phyloP scores from a whole-genome alignment of 495 filamentous ascomycete species.

The Aspergillus ellipticus region DNA sequence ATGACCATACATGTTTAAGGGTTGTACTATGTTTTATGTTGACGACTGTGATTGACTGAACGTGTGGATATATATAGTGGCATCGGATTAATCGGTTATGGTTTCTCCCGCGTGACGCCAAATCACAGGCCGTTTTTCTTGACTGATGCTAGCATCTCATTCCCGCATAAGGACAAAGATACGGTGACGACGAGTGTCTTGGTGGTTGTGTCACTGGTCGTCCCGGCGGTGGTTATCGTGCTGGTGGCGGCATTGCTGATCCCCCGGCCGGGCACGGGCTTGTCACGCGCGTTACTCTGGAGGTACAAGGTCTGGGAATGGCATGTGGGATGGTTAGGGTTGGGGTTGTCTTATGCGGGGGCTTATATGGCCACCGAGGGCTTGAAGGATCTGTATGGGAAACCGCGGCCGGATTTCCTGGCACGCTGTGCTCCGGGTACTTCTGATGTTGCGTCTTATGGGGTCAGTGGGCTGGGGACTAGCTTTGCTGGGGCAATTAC shows the following conservation, averaged over 20 bases:
- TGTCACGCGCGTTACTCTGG: too few species aligned
- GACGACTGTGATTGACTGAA: too few species aligned
- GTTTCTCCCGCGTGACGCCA: constrained; percentile 36
- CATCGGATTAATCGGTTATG: constrained; percentile 44
- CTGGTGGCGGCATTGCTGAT: constrained; percentile 46
- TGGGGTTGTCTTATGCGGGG: constrained; percentile 52
- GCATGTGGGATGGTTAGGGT: constrained; percentile 62
- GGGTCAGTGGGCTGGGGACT: constrained; percentile 49
- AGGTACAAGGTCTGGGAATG: constrained; percentile 58
- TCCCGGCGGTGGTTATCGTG: constrained; percentile 51
- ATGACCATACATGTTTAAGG: not conserved
- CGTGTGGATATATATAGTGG: constrained; percentile 31
- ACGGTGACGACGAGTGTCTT: constrained; percentile 53
- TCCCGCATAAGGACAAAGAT: constrained; percentile 49
- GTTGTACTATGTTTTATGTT: too few species aligned
- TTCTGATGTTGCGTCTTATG: constrained; percentile 33
- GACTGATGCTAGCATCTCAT: constrained; percentile 54
- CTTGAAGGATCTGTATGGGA: constrained; percentile 61
- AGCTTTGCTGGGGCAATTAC: constrained; percentile 39
- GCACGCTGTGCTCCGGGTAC: constrained; percentile 57
- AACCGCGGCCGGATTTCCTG: constrained; percentile 62
- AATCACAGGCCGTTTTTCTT: constrained; percentile 48
- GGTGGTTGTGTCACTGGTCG: constrained; percentile 46
- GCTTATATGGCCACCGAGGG: constrained; percentile 58
- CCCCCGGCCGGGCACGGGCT: constrained; percentile 37